Percentiles rank a stretch among this genome's conserved stretches.
These are phyloP conservation scores for Plasmodium vinckei DNA, from an alignment of 169 alveolate genomes.

Conservation along the genomic window DNA sequence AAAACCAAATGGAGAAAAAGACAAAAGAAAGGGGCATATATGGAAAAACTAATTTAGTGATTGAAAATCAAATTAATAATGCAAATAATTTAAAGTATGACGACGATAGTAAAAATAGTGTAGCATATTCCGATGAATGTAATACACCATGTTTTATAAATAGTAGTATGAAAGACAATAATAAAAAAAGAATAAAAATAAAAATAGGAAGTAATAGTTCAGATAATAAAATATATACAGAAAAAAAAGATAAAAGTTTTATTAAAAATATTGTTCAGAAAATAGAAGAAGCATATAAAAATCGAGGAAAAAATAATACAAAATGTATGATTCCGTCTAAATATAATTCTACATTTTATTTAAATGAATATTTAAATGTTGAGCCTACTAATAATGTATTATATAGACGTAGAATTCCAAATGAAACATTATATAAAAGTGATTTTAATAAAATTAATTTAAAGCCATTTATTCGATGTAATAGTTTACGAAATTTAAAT, in stretches of 20 bases:
- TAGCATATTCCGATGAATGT: constrained; percentile 9
- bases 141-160: constrained; percentile 12
- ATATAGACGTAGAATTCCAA: constrained; percentile 73
- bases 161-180: constrained; percentile 1
- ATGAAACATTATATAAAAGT: constrained; percentile 41
- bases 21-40: too few species aligned
- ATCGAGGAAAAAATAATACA: constrained; percentile 5
- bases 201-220: constrained; percentile 1
- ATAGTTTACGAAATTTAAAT: constrained; percentile 9
- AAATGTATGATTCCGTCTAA: background rate
- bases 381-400: constrained; percentile 59
- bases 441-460: constrained; percentile 65
- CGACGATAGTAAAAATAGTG: background rate
- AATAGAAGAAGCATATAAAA: constrained; percentile 36
- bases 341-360: constrained; percentile 1
- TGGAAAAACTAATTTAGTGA: too few species aligned
- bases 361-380: constrained; percentile 59
- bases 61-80: too few species aligned
- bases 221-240: background rate
- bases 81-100: background rate
- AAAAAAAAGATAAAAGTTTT: constrained; percentile 23
- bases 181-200: constrained; percentile 27
- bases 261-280: constrained; percentile 19
- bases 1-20: too few species aligned
- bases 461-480: constrained; percentile 58